Evolutionary conservation across 495 filamentous ascomycete species (phyloP), one percentile per base, ranked within the genome.

Genomic region (Trichoderma reesei): DNA sequence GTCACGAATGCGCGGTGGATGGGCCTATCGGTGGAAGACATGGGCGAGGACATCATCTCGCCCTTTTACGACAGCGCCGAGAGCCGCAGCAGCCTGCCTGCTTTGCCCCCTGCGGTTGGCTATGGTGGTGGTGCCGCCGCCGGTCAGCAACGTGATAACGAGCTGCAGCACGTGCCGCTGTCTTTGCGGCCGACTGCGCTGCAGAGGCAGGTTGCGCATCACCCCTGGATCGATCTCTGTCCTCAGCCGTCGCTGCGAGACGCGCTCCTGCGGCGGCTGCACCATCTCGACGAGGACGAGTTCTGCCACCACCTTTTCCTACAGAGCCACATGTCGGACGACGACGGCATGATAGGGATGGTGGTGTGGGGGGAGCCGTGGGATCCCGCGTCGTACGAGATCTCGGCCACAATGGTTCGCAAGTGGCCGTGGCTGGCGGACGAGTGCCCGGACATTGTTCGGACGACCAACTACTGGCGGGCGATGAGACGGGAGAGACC

Each of bases 291-390:
- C 9, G 51, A 56, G 31, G 51, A 56, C 14, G 51, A 56, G 18
- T 56, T 56, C 34, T 56, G 51, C 51, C 51, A 56, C 14, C 51
- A 56, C 26, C 6, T 56, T 5, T 56, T 56, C 16, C 51, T 56
- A 8, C 51, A 56, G 26, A 33, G 51, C 8, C 3, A 26, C 26
- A 26, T 9, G 20, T 31, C 31, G 3, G 51, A 56, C 20, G 26
- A 56, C 5, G 51, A 56, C 31, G 51, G 51, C 51, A 56, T 56
- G 51, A 56, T 56, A 33, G 51, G 51, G 16, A 56, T 56, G 51
- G 51, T 56, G 11, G 26, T 56, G 13, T 56, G 51, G 51, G 51
- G 51, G 34, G 51, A 56, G 51, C 9, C 51, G 11, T 56, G 20
- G 20, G 51, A 56, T 56, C 20, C 51, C 26, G 31, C 31, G 11